phyloP scores from a whole-genome alignment of 768 basidiomycete species.

The Tubosaeta sp. region DNA sequence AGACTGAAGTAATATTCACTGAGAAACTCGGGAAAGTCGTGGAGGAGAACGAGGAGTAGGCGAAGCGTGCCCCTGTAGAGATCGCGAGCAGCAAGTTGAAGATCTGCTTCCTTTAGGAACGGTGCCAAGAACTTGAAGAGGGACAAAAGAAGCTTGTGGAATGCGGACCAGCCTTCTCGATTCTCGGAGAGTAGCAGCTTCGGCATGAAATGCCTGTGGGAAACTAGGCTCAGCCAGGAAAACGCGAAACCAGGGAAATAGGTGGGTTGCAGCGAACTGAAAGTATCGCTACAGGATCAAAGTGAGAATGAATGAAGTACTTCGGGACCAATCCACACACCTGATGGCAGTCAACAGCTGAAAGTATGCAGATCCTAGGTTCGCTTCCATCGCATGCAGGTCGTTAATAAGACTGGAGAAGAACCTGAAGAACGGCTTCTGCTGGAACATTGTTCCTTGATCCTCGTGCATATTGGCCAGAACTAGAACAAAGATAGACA shows the following conservation, averaged over 20 bases:
- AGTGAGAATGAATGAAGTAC: neutral
- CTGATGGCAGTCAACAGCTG: constrained; percentile 83
- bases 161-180: constrained; percentile 94
- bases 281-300: constrained; percentile 64
- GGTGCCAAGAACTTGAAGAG: constrained; percentile 93
- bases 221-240: constrained; percentile 95
- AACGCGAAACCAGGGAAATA: constrained; percentile 98
- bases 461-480: constrained; percentile 95
- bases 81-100: constrained; percentile 76
- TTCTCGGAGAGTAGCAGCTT: constrained; percentile 85
- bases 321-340: constrained; percentile 42
- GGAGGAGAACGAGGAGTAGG: constrained; percentile 89
- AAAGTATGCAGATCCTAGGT: constrained; percentile 87
- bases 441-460: constrained; percentile 85
- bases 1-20: constrained; percentile 96
- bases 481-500: constrained; percentile 95
- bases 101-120: constrained; percentile 79
- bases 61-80: constrained; percentile 89
- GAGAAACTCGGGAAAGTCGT: constrained; percentile 98
- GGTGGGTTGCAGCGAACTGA: constrained; percentile 92
- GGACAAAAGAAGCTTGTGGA: constrained; percentile 90
- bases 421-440: constrained; percentile 97
- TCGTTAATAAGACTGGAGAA: constrained; percentile 96
- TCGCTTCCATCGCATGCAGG: constrained; percentile 77
- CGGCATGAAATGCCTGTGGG: constrained; percentile 96